These are phyloP conservation scores for Puccinia coronata DNA, from an alignment of 1,284 basidiomycete genomes.

Conservation along the genomic window DNA sequence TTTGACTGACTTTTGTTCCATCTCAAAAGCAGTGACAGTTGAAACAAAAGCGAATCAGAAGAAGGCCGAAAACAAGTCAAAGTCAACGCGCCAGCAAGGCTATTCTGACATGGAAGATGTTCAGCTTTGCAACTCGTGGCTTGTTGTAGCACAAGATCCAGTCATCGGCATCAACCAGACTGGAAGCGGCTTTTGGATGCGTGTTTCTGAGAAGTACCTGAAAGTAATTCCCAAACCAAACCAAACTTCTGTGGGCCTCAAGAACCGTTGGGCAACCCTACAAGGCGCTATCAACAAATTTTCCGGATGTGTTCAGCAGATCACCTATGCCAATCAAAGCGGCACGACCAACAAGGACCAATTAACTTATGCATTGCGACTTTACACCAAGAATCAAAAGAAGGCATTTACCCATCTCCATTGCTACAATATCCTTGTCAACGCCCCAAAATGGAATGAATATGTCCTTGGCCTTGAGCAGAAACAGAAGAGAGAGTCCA, in stretches of 20 bases:
- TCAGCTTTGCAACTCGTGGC: too few relatives aligned
- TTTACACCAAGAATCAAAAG: background rate
- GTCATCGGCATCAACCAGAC: background rate
- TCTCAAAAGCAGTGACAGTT: too few relatives aligned
- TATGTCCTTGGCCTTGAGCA: too few relatives aligned
- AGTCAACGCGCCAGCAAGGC: background rate
- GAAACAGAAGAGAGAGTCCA: too few relatives aligned
- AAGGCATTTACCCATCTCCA: too few relatives aligned
- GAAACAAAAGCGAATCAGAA: too few relatives aligned
- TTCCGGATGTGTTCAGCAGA: constrained; percentile 4
- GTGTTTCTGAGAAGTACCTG: background rate
- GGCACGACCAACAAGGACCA: background rate
- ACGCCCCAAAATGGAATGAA: too few relatives aligned
- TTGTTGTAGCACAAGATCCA: too few relatives aligned
- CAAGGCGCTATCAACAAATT: constrained; percentile 18
- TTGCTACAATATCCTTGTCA: too few relatives aligned
- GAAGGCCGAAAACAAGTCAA: too few relatives aligned
- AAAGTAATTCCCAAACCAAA: background rate
- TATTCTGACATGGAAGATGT: background rate
- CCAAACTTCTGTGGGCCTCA: background rate
- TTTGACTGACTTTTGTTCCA: too few relatives aligned
- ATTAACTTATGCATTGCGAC: background rate
- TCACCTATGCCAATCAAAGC: background rate
- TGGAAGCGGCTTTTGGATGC: background rate
- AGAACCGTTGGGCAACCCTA: constrained; percentile 1